phyloP scores from a whole-genome alignment of 257 asterid species.

The Salvia hispanica region DNA sequence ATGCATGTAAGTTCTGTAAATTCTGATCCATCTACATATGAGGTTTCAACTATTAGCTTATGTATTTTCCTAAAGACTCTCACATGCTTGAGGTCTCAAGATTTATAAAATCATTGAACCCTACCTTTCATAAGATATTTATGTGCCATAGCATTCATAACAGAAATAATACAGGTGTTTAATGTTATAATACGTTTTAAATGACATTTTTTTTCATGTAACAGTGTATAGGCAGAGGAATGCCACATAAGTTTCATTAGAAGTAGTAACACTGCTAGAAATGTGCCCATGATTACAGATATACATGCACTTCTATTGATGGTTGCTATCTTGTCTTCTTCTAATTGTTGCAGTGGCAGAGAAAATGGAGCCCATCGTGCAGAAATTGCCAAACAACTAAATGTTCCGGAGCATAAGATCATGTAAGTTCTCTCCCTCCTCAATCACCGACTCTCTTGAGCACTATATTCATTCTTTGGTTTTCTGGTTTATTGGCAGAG shows the following conservation, averaged over 20 bases:
- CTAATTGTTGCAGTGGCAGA: constrained; percentile 48
- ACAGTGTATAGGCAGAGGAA: neutral
- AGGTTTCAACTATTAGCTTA: no score
- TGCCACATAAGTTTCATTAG: neutral
- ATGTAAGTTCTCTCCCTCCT: constrained; percentile 37
- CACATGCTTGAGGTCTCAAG: constrained; percentile 13
- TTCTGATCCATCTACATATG: constrained; percentile 19
- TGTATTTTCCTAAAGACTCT: constrained; percentile 21
- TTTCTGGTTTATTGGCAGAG: constrained; percentile 46
- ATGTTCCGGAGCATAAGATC: constrained; percentile 52
- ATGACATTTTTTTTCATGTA: neutral
- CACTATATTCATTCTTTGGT: constrained; percentile 12
- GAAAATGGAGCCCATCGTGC: constrained; percentile 65
- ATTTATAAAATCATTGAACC: neutral
- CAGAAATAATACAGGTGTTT: neutral
- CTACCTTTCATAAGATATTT: neutral
- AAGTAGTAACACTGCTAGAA: neutral
- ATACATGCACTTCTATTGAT: neutral
- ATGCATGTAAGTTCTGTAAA: constrained; percentile 54
- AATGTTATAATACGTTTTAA: neutral
- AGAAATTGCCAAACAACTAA: constrained; percentile 57
- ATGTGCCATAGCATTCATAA: neutral
- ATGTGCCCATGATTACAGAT: neutral
- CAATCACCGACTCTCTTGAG: neutral
- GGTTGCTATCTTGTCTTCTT: neutral